phyloP scores from a whole-genome alignment of 345 rosid genomes.

The Heritiera fomes region DNA sequence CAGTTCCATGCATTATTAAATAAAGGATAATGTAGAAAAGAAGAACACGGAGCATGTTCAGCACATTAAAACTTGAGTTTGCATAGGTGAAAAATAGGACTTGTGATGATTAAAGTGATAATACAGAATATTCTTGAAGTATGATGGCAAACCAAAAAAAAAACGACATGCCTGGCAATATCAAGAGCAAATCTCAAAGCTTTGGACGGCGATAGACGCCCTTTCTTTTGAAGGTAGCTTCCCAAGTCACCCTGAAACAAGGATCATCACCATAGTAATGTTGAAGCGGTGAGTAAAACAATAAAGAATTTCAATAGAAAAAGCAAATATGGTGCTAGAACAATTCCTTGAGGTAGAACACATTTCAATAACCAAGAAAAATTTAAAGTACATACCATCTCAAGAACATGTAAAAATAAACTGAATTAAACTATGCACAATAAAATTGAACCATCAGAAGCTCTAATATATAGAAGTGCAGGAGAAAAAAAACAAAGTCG shows the following conservation, averaged over 20 bases:
- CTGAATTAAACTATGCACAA: slow-evolving; percentile 5
- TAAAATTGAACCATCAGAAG: slow-evolving; percentile 9
- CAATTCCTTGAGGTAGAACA: background rate
- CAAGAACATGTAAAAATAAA: background rate
- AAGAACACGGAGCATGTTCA: background rate
- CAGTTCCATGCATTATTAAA: background rate
- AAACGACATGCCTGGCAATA: slow-evolving; percentile 66
- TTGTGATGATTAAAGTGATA: background rate
- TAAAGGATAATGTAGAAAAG: background rate
- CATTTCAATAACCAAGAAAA: slow-evolving; percentile 3
- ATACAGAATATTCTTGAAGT: background rate
- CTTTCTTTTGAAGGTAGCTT: slow-evolving; percentile 80
- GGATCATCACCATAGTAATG: slow-evolving; percentile 15
- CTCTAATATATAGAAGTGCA: background rate
- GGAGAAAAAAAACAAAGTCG: background rate
- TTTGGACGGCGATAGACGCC: slow-evolving; percentile 85
- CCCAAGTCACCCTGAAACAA: slow-evolving; percentile 77
- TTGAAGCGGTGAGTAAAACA: background rate
- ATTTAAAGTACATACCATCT: background rate
- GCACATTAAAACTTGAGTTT: background rate
- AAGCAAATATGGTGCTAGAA: background rate
- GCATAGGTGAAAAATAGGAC: background rate
- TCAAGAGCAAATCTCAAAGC: slow-evolving; percentile 78
- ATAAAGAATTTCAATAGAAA: background rate
- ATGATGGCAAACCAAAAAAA: slow-evolving; percentile 13